phyloP scores from a whole-genome alignment of 1,284 basidiomycete genomes.

The Leccinum ponderosum region DNA sequence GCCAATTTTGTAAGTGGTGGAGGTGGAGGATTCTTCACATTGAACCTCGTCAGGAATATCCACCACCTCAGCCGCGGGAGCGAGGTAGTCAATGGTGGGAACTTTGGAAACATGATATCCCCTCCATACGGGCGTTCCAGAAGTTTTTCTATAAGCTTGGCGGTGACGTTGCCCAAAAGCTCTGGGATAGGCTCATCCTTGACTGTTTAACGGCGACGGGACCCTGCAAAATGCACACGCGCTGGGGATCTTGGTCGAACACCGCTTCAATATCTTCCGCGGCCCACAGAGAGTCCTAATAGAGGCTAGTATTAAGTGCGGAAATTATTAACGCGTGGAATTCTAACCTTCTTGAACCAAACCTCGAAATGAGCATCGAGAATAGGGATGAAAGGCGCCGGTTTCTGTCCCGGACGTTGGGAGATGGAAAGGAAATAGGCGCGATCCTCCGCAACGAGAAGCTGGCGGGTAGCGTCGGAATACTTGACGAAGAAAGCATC shows the following conservation, averaged over 20 bases:
- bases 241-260: constrained; percentile 96
- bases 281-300: constrained; percentile 94
- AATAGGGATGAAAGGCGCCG: constrained; percentile 98
- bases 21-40: constrained; percentile 44
- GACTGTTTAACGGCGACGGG: constrained; percentile 87
- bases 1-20: constrained; percentile 61
- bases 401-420: constrained; percentile 96
- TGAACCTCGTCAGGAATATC: constrained; percentile 49
- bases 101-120: constrained; percentile 63
- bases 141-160: constrained; percentile 75
- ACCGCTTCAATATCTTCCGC: constrained; percentile 99
- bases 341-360: constrained; percentile 94
- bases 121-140: constrained; percentile 82
- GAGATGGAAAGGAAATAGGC: constrained; percentile 95
- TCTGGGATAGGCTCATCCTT: constrained; percentile 96
- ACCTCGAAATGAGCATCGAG: constrained; percentile 93
- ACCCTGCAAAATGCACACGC: constrained; percentile 97
- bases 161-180: constrained; percentile 86
- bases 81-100: constrained; percentile 88
- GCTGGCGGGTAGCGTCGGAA: constrained; percentile 78
- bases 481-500: constrained; percentile 87
- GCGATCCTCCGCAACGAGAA: constrained; percentile 93
- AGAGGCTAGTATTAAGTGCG: constrained; percentile 16
- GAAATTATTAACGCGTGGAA: neutral
- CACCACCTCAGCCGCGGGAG: constrained; percentile 46